Evolutionary conservation across 805 yeast genomes (phyloP), one percentile per base, ranked within the genome.

Genomic region (Barnettozyma vustinii): DNA sequence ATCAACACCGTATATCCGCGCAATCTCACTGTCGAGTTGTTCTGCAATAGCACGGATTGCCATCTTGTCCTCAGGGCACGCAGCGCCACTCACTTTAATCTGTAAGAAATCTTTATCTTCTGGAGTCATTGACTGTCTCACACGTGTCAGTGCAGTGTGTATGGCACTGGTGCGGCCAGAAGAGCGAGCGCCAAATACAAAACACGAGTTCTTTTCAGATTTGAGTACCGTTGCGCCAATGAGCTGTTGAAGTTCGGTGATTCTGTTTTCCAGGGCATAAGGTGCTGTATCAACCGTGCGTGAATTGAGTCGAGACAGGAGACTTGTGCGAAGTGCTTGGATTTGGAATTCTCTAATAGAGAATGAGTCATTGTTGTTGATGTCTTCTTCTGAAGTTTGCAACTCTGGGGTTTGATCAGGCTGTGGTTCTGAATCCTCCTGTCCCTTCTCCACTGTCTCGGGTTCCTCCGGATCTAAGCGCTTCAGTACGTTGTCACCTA

Each of bases 11-110:
- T 66, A 68, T 18, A 68, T 56, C 45, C 62, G 58, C 36, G 65
- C 56, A 45, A 74, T 61, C 46, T 68, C 71, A 16, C 60, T 61
- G 60, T 88, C 96, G 37, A 92, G 67, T 64, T 91, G 97, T 40
- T 84, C 72, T 0, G 96, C 96, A 49, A 94, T 85, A 55, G 88
- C 91, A 45, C 91, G 75, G 13, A 94, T 77, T 0, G 98, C 98
- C 44, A 77, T 68, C 42, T 74, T 76, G 60, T 92, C 98, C 55
- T 84, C 89, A 5, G 74, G 61, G 60, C 88, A 96, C 3, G 83
- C 74, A 13, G 75, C 65, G 0, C 97, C 97, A 51, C 84, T 81
- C 26, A 92, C 68, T 20, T 75, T 64, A 10, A 94, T 77, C 0
- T 77, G 71, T 16, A 91, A 71, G 59, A 81, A 88, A 44, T 80